Evolutionary conservation across 225 moss, liverwort and hornwort genomes (phyloP).

Genomic region (Climacium dendroides): DNA sequence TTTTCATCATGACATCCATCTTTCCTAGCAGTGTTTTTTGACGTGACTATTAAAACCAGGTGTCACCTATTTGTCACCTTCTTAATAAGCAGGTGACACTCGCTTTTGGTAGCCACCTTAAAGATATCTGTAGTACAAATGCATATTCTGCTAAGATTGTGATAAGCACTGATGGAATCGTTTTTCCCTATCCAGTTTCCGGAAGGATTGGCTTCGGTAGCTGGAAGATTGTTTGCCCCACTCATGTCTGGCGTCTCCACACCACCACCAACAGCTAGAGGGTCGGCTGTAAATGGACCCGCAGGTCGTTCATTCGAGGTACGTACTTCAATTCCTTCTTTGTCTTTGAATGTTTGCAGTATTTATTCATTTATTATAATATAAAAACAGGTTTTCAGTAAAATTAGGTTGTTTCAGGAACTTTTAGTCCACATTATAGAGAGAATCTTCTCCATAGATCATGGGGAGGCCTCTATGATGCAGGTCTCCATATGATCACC

Average conservation of each 20-base stretch:
- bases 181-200: conserved; percentile 45
- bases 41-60: background rate
- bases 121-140: background rate
- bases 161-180: background rate
- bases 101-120: background rate
- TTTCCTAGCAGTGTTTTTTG: background rate
- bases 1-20: background rate
- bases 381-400: background rate
- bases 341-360: background rate
- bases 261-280: conserved; percentile 36
- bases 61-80: background rate
- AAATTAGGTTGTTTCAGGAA: background rate
- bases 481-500: background rate
- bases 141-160: background rate
- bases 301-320: conserved; percentile 56
- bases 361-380: background rate
- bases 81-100: background rate
- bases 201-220: conserved; percentile 53
- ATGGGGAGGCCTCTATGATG: background rate
- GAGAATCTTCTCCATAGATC: background rate
- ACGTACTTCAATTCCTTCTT: background rate
- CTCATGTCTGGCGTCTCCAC: conserved; percentile 62
- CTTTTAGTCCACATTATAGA: background rate
- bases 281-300: conserved; percentile 21
- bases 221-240: conserved; percentile 65